A percentile compares a stretch with the other conserved stretches of the same genome.
phyloP scores from a whole-genome alignment of 2,329 filamentous ascomycete species.

The Ophiocordyceps robertsii region DNA sequence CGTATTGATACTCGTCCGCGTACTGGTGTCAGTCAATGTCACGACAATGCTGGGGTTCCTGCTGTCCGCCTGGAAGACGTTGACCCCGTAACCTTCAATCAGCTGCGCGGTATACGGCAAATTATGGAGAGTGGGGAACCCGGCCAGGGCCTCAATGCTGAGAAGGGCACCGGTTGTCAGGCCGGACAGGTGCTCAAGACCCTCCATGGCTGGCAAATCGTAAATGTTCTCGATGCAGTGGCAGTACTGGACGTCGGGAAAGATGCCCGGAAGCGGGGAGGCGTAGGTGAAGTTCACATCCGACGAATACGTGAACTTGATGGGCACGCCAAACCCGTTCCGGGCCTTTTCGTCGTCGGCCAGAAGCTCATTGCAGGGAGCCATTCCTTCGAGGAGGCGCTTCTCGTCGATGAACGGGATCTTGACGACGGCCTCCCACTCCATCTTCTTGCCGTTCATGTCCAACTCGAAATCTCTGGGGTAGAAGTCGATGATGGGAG shows the following conservation, averaged over 20 bases:
- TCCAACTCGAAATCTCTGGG: slow-evolving; percentile 93
- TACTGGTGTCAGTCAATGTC: slow-evolving; percentile 64
- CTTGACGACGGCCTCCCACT: slow-evolving; percentile 98
- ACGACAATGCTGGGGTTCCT: slow-evolving; percentile 94
- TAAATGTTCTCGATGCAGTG: slow-evolving; percentile 94
- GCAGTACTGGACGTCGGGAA: slow-evolving; percentile 77
- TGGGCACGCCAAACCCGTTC: slow-evolving; percentile 80
- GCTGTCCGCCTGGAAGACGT: slow-evolving; percentile 90
- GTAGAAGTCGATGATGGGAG: slow-evolving; percentile 96
- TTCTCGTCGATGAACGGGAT: slow-evolving; percentile 97
- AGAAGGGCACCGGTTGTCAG: slow-evolving; percentile 75
- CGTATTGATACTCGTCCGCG: slow-evolving; percentile 52
- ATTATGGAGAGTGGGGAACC: slow-evolving; percentile 82
- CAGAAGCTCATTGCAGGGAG: slow-evolving; percentile 66
- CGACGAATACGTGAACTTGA: slow-evolving; percentile 82
- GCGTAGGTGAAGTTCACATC: slow-evolving; percentile 72
- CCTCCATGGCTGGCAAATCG: slow-evolving; percentile 84
- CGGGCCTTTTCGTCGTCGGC: slow-evolving; percentile 64
- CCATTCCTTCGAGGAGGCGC: slow-evolving; percentile 74
- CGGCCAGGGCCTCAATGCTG: slow-evolving; percentile 71
- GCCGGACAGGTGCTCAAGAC: slow-evolving; percentile 71
- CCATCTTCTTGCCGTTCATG: slow-evolving; percentile 99
- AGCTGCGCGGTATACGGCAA: slow-evolving; percentile 71
- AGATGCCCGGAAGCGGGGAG: slow-evolving; percentile 77
- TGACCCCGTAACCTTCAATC: slow-evolving; percentile 64